Evolutionary conservation across 1,284 basidiomycete species (phyloP).

Genomic region (Sphaerobolus stellatus): DNA sequence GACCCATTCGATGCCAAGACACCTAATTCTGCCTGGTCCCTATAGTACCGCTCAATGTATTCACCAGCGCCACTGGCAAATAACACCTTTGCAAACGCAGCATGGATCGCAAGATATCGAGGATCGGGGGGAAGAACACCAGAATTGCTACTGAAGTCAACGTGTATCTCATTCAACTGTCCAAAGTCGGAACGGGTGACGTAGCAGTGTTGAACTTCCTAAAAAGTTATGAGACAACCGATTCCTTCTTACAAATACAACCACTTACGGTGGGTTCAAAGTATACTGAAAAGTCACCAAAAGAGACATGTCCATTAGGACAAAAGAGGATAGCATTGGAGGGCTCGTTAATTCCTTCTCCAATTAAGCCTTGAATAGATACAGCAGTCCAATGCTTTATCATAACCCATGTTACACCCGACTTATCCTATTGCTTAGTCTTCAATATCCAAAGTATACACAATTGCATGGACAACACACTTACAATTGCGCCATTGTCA

Average conservation of each 20-base stretch:
- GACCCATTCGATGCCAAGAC: background rate
- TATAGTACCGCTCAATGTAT: background rate
- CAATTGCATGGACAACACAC: background rate
- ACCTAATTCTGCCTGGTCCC: background rate
- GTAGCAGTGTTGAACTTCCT: background rate
- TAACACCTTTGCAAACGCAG: background rate
- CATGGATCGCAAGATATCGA: background rate
- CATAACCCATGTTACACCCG: background rate
- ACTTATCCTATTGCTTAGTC: background rate
- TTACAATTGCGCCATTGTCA: background rate
- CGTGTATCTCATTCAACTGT: background rate
- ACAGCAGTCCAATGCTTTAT: background rate
- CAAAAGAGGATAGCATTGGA: background rate
- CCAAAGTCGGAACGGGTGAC: background rate
- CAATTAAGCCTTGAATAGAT: background rate
- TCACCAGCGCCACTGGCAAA: background rate
- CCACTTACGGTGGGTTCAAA: background rate
- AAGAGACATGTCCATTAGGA: background rate
- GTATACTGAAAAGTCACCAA: background rate
- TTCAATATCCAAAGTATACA: background rate
- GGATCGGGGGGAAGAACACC: background rate
- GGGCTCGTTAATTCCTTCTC: background rate
- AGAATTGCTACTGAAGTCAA: background rate
- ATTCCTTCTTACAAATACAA: background rate
- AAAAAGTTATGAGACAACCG: background rate